Conservation (phyloP, 495 filamentous ascomycete genomes). For the Chaetomium fimeti region DNA sequence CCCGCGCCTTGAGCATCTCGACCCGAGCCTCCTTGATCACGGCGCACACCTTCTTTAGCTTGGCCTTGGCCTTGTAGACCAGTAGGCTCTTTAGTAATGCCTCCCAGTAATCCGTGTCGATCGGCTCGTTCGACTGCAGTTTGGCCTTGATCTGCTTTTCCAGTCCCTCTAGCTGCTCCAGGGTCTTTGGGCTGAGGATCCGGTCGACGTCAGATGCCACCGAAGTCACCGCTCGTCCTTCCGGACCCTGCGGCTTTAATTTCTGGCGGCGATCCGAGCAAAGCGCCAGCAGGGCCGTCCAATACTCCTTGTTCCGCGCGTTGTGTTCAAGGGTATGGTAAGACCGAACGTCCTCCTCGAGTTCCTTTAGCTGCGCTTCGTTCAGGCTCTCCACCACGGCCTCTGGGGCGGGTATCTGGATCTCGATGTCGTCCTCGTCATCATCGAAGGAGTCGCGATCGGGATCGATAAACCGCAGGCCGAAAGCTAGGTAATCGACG, state of each 20-base stretch:
- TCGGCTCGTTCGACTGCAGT: slow-evolving; percentile 80
- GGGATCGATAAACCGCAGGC: slow-evolving; percentile 80
- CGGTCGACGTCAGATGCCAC: slow-evolving; percentile 87
- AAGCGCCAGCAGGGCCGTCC: slow-evolving; percentile 86
- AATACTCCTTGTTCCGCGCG: slow-evolving; percentile 76
- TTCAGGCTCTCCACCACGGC: slow-evolving; percentile 73
- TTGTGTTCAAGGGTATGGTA: slow-evolving; percentile 81
- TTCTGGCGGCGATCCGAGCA: slow-evolving; percentile 73
- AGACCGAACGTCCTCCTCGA: slow-evolving; percentile 83
- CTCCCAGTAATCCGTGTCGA: slow-evolving; percentile 98
- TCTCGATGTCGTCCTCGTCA: slow-evolving; percentile 66
- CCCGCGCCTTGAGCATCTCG: slow-evolving; percentile 62
- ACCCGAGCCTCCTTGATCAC: slow-evolving; percentile 73
- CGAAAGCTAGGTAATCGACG: slow-evolving; percentile 94
- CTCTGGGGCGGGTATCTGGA: slow-evolving; percentile 80
- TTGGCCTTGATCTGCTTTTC: slow-evolving; percentile 84
- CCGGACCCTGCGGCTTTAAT: slow-evolving; percentile 56
- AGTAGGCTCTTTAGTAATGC: slow-evolving; percentile 79
- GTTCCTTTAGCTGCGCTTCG: slow-evolving; percentile 66
- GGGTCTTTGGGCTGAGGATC: slow-evolving; percentile 80
- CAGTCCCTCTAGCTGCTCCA: slow-evolving; percentile 76
- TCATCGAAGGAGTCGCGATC: slow-evolving; percentile 78
- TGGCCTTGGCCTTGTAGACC: slow-evolving; percentile 89
- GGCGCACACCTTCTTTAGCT: slow-evolving; percentile 75
- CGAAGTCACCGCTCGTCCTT: slow-evolving; percentile 73